Evolutionary conservation across 2,329 filamentous ascomycete genomes (phyloP).

Genomic region (Mariannaea elegans): DNA sequence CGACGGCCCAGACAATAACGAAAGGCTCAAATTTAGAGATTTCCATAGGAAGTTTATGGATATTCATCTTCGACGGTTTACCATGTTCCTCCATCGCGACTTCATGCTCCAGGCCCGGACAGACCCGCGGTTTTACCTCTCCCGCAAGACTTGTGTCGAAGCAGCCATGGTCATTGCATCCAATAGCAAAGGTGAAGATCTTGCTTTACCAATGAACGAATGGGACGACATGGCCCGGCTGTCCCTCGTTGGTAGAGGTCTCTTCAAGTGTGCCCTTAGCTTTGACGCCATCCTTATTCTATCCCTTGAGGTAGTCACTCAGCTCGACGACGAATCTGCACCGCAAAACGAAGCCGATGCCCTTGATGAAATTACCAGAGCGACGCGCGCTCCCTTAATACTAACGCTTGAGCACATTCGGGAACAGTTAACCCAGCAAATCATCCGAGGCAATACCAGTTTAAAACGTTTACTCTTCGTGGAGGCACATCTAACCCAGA

Average conservation of each 20-base stretch:
- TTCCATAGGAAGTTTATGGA: constrained; percentile 39
- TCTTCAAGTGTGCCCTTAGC: constrained; percentile 39
- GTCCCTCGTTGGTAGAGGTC: constrained; percentile 36
- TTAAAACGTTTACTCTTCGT: constrained; percentile 37
- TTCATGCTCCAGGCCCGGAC: constrained; percentile 37
- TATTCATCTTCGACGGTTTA: constrained; percentile 37
- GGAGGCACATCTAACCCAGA: constrained; percentile 34
- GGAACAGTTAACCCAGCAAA: constrained; percentile 32
- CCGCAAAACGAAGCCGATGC: constrained; percentile 32
- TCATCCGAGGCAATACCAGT: constrained; percentile 34
- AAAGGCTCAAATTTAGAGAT: constrained; percentile 25
- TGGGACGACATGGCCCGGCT: constrained; percentile 37
- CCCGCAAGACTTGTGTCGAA: constrained; percentile 38
- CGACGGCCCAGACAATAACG: neutral
- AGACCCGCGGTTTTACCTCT: constrained; percentile 38
- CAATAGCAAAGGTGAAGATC: constrained; percentile 23
- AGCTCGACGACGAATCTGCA: constrained; percentile 35
- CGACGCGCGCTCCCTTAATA: constrained; percentile 31
- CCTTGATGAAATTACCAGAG: constrained; percentile 36
- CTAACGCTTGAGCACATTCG: constrained; percentile 27
- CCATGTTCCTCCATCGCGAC: constrained; percentile 40
- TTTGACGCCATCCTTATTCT: constrained; percentile 38
- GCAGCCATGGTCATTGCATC: constrained; percentile 36
- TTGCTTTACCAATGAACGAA: constrained; percentile 21
- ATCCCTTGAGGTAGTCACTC: constrained; percentile 34